Evolutionary conservation across 129 eudicot species (phyloP).

Genomic region (Helianthus annuus): HanXRQr2.0-SUNRISE NC_035441.2:3377923-3378422

Average conservation of each 20-base stretch:
- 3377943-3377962: no score
- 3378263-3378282: conserved; percentile 4
- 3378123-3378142: background rate
- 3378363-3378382: conserved; percentile 28
- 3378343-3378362: conserved; percentile 94
- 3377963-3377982: no score
- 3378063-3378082: background rate
- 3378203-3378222: background rate
- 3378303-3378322: conserved; percentile 45
- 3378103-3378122: background rate
- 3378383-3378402: no score
- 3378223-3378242: background rate
- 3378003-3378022: conserved; percentile 75
- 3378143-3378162: background rate
- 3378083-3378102: background rate
- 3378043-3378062: background rate
- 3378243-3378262: background rate
- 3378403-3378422: no score
- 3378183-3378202: background rate
- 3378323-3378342: conserved; percentile 86
- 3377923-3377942: no score
- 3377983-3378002: no score
- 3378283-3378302: background rate
- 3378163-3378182: background rate
- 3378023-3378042: conserved; percentile 60